Base-by-base conservation (phyloP, 2,329 filamentous ascomycete genomes). In the Didymella sp. region DNA sequence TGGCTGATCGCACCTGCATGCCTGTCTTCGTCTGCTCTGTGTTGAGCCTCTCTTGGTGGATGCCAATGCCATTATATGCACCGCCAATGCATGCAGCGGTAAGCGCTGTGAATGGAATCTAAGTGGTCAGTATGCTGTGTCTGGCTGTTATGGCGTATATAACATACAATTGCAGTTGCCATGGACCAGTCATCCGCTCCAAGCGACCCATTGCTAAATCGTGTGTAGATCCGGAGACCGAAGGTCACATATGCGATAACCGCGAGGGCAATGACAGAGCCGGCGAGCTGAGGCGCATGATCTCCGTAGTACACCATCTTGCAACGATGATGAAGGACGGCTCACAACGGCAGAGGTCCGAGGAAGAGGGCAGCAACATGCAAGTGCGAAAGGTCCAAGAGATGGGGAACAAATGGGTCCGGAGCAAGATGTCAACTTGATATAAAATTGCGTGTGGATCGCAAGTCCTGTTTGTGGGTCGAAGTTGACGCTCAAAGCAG, bases 111-210 rank as follows among this genome's bases (percentile, higher is more conserved):
- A 58, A 58, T 6, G 50, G 55, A 2, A 53, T 12, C 55, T 58
- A n/a, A 8, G 42, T 4, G 2, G 43, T 58, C 13, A 58, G 51
- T 30, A 38, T 22, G 6, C 21, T 17, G 13, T 24, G 7, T 8
- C 6, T 27, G 15, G 6, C 6, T n/a, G 42, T 2, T 21, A 13
- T 42, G 2, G 28, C 12, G 15, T 19, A 15, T 4, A 5, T 9
- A n/a, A 17, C 40, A 21, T 6, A 54, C 33, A 1, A 19, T 35
- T 12, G 44, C 31, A 24, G 46, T 33, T 3, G 43, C 13, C 67
- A 74, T 74, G 3, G 63, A 59, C 67, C 67, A 72, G 25, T 74
- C 73, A 30, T 75, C 72, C 8, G 66, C 50, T 6, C 70, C 73
- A 63, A 70, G 74, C 11, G 61, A 57, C 9, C 56, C 42, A 24